A percentile compares a stretch with the other conserved stretches of the same genome.
phyloP scores from a whole-genome alignment of 2,329 filamentous ascomycete species.

The Fusarium sp. region DNA sequence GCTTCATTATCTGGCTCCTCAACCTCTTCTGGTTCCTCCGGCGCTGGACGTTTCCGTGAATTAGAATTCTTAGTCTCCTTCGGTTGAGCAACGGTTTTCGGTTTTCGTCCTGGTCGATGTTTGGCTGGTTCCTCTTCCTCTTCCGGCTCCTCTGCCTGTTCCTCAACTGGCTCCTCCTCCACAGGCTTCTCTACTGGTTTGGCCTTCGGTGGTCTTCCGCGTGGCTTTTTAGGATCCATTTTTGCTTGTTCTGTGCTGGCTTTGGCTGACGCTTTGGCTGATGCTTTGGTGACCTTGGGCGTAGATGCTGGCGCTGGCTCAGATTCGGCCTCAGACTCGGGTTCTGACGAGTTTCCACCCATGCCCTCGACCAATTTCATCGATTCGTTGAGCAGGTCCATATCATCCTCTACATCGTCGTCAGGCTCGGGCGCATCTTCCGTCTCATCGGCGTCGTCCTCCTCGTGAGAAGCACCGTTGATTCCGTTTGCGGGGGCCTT shows the following conservation, averaged over 20 bases:
- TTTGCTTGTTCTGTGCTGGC: slow-evolving; percentile 3
- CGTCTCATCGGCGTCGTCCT: slow-evolving; percentile 50
- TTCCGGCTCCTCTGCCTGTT: slow-evolving; percentile 19
- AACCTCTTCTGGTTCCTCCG: slow-evolving; percentile 30
- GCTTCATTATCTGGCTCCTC: slow-evolving; percentile 35
- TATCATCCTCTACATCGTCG: slow-evolving; percentile 28
- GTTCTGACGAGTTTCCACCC: slow-evolving; percentile 41
- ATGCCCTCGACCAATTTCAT: slow-evolving; percentile 58
- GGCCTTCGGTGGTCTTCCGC: slow-evolving; percentile 44
- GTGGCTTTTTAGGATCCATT: slow-evolving; percentile 19
- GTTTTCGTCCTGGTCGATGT: slow-evolving; percentile 31
- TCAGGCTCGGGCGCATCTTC: slow-evolving; percentile 45
- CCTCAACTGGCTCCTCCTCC: slow-evolving; percentile 26
- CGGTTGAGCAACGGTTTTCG: slow-evolving; percentile 28
- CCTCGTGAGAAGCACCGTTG: slow-evolving; percentile 47
- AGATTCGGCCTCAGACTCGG: slow-evolving; percentile 29
- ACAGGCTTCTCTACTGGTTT: slow-evolving; percentile 30
- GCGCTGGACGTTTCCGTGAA: slow-evolving; percentile 39
- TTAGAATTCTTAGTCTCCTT: slow-evolving; percentile 28
- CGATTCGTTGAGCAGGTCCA: slow-evolving; percentile 58
- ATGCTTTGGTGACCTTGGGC: slow-evolving; percentile 11
- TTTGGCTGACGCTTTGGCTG: slow-evolving; percentile 27
- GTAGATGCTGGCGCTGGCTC: slow-evolving; percentile 18
- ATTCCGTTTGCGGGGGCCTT: slow-evolving; percentile 48
- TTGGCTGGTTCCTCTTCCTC: slow-evolving; percentile 11